Evolutionary conservation across 208 protist genomes (phyloP).

Genomic region (Leishmania martiniquensis): DNA sequence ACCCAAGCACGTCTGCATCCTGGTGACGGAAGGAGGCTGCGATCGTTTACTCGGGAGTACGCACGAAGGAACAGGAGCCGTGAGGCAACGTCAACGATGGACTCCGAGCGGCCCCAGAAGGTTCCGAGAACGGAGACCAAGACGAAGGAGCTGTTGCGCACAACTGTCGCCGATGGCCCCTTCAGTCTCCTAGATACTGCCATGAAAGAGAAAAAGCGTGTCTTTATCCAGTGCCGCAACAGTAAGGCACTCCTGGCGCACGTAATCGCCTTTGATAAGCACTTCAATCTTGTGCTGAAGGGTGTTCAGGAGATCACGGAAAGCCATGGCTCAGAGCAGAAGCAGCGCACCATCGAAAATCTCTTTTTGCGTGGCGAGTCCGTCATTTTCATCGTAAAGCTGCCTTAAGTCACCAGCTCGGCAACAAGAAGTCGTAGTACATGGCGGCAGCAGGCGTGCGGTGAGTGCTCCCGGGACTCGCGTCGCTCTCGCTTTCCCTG

Average conservation of each 20-base stretch:
- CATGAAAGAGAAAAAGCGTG: constrained; percentile 83
- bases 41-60: neutral
- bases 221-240: constrained; percentile 99
- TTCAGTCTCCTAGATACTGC: constrained; percentile 83
- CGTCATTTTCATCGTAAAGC: constrained; percentile 98
- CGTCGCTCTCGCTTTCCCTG: neutral
- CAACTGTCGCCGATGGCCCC: constrained; percentile 65
- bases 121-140: constrained; percentile 33
- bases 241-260: constrained; percentile 98
- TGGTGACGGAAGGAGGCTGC: neutral
- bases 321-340: constrained; percentile 95
- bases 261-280: constrained; percentile 99
- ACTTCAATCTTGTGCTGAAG: constrained; percentile 99
- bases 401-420: constrained; percentile 50
- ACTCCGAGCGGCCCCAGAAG: constrained; percentile 33
- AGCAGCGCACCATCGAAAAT: constrained; percentile 95
- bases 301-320: constrained; percentile 79
- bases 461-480: neutral
- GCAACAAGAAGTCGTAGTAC: neutral
- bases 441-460: neutral
- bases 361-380: constrained; percentile 99
- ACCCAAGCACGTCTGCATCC: neutral
- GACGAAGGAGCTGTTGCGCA: constrained; percentile 68
- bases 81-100: constrained; percentile 14
- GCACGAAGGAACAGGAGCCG: neutral